A percentile compares a stretch with the other conserved stretches of the same genome.
phyloP scores from a whole-genome alignment of 73 alveolate species.

The Diophrys sp. region DNA sequence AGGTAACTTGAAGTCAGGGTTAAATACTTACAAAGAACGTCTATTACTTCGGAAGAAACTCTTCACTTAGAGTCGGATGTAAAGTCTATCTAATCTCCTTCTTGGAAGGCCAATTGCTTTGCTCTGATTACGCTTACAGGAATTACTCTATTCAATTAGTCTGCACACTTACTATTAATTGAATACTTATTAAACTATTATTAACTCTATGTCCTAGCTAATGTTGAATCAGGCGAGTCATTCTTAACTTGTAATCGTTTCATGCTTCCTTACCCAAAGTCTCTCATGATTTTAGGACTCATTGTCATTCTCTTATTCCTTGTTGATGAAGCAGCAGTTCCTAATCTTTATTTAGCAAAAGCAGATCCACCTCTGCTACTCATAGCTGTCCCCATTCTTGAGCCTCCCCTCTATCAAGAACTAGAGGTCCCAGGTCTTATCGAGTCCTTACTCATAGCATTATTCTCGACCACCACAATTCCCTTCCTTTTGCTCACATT shows the following conservation, averaged over 20 bases:
- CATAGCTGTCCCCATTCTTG: no score
- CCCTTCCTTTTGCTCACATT: constrained; percentile 17
- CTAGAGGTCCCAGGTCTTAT: constrained; percentile 21
- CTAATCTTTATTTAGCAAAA: no score
- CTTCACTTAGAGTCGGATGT: constrained; percentile 45
- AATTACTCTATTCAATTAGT: neutral
- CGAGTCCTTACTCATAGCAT: constrained; percentile 16
- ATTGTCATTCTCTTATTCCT: no score
- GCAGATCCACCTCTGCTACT: no score
- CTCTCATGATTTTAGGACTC: no score
- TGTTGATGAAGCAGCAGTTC: no score
- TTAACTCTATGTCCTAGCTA: neutral
- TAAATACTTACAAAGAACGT: neutral
- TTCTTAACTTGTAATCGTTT: no score
- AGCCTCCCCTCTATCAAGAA: no score
- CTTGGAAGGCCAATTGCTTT: constrained; percentile 18
- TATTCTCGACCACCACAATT: constrained; percentile 19
- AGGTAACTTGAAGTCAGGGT: no score
- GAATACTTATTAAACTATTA: neutral
- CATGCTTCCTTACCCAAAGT: no score
- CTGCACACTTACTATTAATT: neutral
- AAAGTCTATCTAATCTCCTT: constrained; percentile 45
- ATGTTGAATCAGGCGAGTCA: no score
- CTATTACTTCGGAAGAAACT: constrained; percentile 23
- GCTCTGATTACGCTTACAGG: neutral